A percentile compares a stretch with the other conserved stretches of the same genome.
Evolutionary conservation across 495 filamentous ascomycete genomes (phyloP).

Genomic region (Neurospora sp.): DNA sequence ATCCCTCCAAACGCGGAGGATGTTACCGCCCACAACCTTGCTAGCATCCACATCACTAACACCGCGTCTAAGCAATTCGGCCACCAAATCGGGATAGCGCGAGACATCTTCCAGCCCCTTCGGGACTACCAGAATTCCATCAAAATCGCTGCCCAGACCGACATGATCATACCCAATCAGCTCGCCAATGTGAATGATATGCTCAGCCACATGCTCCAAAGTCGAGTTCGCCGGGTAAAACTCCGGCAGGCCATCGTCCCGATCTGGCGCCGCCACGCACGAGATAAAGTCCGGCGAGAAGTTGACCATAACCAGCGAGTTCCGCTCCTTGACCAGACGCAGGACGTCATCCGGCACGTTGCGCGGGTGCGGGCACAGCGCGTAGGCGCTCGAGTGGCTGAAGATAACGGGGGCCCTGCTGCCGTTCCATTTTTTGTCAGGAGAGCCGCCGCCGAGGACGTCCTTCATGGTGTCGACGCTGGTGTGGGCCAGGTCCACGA

Average conservation of each 20-base stretch:
- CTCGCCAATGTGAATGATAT: slow-evolving; percentile 59
- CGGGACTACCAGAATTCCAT: slow-evolving; percentile 51
- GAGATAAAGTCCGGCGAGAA: slow-evolving; percentile 74
- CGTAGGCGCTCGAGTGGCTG: slow-evolving; percentile 57
- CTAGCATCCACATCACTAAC: slow-evolving; percentile 55
- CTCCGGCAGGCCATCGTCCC: slow-evolving; percentile 49
- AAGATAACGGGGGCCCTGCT: slow-evolving; percentile 63
- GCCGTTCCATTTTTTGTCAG: slow-evolving; percentile 31
- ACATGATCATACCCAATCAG: slow-evolving; percentile 66
- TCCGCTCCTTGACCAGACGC: slow-evolving; percentile 46
- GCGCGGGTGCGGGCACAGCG: slow-evolving; percentile 57
- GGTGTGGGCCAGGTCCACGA: slow-evolving; percentile 64
- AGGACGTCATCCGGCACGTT: slow-evolving; percentile 68
- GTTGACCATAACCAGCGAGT: slow-evolving; percentile 66
- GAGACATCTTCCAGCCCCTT: slow-evolving; percentile 66
- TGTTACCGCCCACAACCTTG: slow-evolving; percentile 62
- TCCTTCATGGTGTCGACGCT: slow-evolving; percentile 60
- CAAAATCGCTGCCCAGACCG: slow-evolving; percentile 66
- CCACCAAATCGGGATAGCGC: slow-evolving; percentile 72
- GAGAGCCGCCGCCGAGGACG: slow-evolving; percentile 37
- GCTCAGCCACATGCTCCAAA: slow-evolving; percentile 64
- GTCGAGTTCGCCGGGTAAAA: slow-evolving; percentile 58
- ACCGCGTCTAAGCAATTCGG: slow-evolving; percentile 56
- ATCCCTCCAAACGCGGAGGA: slow-evolving; percentile 67
- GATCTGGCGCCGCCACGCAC: slow-evolving; percentile 40